Conservation (phyloP, 2,329 filamentous ascomycete species). For the Penicillium sp. region DNA sequence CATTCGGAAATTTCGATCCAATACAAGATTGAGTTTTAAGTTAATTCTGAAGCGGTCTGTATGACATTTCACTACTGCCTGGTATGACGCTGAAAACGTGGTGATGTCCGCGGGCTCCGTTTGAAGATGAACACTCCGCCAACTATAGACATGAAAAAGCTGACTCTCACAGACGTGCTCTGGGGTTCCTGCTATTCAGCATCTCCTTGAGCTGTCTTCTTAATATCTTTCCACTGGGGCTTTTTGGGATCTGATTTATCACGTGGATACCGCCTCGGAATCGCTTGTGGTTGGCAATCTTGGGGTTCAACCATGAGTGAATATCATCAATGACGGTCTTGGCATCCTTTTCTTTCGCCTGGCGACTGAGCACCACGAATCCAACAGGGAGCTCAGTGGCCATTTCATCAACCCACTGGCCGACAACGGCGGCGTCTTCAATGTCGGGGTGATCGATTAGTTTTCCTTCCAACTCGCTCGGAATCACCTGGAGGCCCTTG, state of each 20-base stretch:
- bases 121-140: background rate
- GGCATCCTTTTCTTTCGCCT: constrained; percentile 7
- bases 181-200: constrained; percentile 18
- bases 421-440: constrained; percentile 22
- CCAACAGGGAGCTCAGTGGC: constrained; percentile 23
- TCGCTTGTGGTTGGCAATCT: constrained; percentile 33
- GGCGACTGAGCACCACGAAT: constrained; percentile 17
- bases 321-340: constrained; percentile 11
- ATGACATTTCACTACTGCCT: background rate
- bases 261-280: constrained; percentile 34
- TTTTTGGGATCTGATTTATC: constrained; percentile 33
- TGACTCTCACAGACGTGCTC: constrained; percentile 13
- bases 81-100: background rate
- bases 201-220: constrained; percentile 25
- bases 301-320: constrained; percentile 23
- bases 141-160: background rate
- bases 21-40: background rate
- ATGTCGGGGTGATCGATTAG: constrained; percentile 21
- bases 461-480: constrained; percentile 23
- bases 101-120: background rate
- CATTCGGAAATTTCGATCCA: background rate
- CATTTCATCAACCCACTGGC: constrained; percentile 20
- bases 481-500: constrained; percentile 23
- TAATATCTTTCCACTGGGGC: constrained; percentile 34
- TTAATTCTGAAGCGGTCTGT: background rate